These are phyloP conservation scores for Rhododendron mucronatum DNA, from an alignment of 148 eudicot species.

Conservation along the genomic window DNA sequence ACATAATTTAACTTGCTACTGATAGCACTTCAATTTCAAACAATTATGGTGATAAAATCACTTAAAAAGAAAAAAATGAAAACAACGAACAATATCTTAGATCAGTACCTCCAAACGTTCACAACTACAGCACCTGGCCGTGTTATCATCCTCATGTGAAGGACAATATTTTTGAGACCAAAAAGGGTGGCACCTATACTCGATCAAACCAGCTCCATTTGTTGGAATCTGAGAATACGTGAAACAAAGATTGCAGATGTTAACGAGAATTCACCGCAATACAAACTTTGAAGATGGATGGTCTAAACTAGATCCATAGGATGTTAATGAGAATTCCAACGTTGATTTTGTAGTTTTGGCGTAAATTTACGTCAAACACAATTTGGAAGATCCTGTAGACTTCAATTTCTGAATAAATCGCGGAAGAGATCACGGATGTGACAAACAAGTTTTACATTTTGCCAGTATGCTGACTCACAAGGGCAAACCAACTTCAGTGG, in stretches of 20 bases:
- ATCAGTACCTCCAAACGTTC: constrained; percentile 86
- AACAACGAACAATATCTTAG: neutral
- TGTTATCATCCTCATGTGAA: constrained; percentile 80
- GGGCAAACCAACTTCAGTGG: neutral
- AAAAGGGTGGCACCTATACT: constrained; percentile 96
- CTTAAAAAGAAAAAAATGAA: neutral
- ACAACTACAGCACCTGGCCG: constrained; percentile 94
- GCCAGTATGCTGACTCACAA: neutral
- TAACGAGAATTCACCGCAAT: neutral
- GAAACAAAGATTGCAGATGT: neutral
- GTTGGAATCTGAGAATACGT: constrained; percentile 67
- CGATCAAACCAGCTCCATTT: constrained; percentile 83
- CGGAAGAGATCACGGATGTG: neutral
- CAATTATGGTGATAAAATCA: neutral
- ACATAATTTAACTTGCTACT: neutral
- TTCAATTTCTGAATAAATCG: neutral
- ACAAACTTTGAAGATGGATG: neutral
- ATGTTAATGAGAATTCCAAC: neutral
- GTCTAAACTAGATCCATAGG: neutral
- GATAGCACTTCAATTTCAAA: neutral
- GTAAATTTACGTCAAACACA: neutral
- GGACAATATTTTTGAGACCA: constrained; percentile 99
- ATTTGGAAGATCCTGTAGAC: neutral
- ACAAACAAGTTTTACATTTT: neutral
- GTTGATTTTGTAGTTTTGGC: neutral